Percentiles rank a stretch among this genome's conserved stretches.
phyloP scores from a whole-genome alignment of 208 protist genomes.

The Leishmania lainsoni region DNA sequence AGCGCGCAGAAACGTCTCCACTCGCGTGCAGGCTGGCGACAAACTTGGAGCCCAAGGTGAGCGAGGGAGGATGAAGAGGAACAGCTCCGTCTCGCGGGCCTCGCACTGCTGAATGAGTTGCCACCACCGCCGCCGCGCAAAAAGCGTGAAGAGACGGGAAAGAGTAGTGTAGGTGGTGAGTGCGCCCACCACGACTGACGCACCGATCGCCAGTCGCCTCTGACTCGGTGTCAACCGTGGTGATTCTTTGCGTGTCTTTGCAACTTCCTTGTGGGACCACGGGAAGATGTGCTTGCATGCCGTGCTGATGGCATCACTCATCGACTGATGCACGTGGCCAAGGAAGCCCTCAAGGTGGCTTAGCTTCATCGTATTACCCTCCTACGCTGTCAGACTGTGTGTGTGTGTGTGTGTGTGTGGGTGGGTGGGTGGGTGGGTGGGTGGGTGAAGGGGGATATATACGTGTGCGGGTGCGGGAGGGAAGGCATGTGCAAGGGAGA shows the following conservation, averaged over 20 bases:
- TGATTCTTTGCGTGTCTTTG: not conserved
- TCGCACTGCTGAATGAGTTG: conserved; percentile 31
- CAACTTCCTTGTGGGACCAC: not conserved
- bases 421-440: no score
- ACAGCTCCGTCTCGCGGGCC: conserved; percentile 29
- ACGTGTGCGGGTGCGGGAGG: not conserved
- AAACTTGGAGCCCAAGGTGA: conserved; percentile 51
- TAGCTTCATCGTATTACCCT: not conserved
- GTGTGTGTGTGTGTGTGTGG: not conserved
- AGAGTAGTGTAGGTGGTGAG: conserved; percentile 32
- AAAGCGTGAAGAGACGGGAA: conserved; percentile 33
- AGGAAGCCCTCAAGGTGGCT: not conserved
- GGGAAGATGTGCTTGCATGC: not conserved
- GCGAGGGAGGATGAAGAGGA: conserved; percentile 59
- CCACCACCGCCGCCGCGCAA: conserved; percentile 30
- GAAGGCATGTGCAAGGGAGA: not conserved
- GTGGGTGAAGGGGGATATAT: not conserved
- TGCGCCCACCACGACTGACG: conserved; percentile 36
- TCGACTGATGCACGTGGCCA: not conserved
- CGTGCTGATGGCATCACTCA: not conserved
- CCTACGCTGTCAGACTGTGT: not conserved
- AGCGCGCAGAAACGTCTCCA: conserved; percentile 65
- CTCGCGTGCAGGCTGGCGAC: conserved; percentile 43
- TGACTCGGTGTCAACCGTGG: conserved; percentile 14
- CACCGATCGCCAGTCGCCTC: conserved; percentile 31